Base-by-base conservation (phyloP, 805 yeast species). In the Hanseniaspora clermontiae region DNA sequence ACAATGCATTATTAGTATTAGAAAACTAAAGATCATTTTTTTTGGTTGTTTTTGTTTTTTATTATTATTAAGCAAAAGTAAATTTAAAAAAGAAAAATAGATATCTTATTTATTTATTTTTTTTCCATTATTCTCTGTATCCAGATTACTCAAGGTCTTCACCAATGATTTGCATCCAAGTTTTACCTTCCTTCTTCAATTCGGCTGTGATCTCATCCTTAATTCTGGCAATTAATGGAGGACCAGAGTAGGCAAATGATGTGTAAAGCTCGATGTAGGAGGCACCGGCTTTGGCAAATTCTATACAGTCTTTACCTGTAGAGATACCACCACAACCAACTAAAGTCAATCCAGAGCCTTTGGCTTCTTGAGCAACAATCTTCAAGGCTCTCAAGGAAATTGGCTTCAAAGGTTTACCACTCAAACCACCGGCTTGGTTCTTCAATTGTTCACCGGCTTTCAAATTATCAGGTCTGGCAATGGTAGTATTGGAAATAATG, bases 241-340 rank as follows among this genome's bases (percentile, higher is more conserved):
- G 96, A 1, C 97, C 97, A 65, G 81, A 81, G 74, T 87, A 91
- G 0, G 95, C 96, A 68, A 87, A 87, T 1, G 95, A 81, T 2
- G 97, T 90, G 72, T 89, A 88, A 55, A 89, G 68, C 69, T 91
- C 86, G 50, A 91, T 81, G 66, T 82, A 86, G n/a, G 84, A 77
- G 14, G 97, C 97, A 58, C 97, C 97, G 1, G 96, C 95, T 64
- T 80, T 81, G 37, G 93, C 96, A 69, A 83, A 91, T 61, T 90
- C 97, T 50, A 90, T 72, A 0, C 90, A 97, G 66, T 91, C 97
- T 61, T 81, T 75, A 57, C 96, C 97, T 27, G 75, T 71, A n/a
- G 84, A 74, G 62, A 91, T 88, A 61, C 97, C 97, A 57, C 97
- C 97, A 70, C 96, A 89, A 37, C 97, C 97, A 61, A 91, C 78